phyloP scores from a whole-genome alignment of 306 rosid genomes.

The Cucurbita pepo region DNA sequence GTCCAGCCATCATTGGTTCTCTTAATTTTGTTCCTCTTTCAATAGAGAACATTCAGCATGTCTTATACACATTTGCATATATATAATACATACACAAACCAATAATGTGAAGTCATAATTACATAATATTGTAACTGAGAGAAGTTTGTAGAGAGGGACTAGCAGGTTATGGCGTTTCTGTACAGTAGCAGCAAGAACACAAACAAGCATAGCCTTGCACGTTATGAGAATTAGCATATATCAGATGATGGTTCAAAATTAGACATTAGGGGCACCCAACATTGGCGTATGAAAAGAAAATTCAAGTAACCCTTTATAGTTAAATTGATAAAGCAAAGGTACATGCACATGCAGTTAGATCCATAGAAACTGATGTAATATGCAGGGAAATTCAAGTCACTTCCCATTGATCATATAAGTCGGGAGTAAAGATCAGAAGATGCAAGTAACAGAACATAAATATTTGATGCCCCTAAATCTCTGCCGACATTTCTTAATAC shows the following conservation, averaged over 20 bases:
- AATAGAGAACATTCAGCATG: conserved; percentile 46
- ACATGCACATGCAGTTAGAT: not conserved
- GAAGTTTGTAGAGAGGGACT: not conserved
- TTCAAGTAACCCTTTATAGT: not conserved
- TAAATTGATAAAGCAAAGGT: not conserved
- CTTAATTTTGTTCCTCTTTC: conserved; percentile 55
- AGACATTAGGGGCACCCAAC: too few species aligned
- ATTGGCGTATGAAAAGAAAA: not conserved
- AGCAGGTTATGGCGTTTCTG: too few species aligned
- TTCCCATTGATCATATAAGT: not conserved
- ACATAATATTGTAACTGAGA: not conserved
- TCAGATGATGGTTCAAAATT: too few species aligned
- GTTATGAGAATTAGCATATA: too few species aligned
- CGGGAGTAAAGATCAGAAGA: not conserved
- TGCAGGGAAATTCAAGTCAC: not conserved
- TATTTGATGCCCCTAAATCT: not conserved
- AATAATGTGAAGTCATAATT: not conserved
- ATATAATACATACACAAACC: conserved; percentile 3
- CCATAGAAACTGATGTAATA: not conserved
- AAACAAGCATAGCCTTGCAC: too few species aligned
- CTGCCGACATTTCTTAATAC: not conserved
- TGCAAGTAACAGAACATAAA: not conserved
- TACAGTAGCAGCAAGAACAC: too few species aligned
- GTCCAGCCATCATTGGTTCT: conserved; percentile 60
- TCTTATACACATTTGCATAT: conserved; percentile 60